Base-by-base conservation (phyloP, 768 basidiomycete genomes). In the Podaxis carcinomalis region DNA sequence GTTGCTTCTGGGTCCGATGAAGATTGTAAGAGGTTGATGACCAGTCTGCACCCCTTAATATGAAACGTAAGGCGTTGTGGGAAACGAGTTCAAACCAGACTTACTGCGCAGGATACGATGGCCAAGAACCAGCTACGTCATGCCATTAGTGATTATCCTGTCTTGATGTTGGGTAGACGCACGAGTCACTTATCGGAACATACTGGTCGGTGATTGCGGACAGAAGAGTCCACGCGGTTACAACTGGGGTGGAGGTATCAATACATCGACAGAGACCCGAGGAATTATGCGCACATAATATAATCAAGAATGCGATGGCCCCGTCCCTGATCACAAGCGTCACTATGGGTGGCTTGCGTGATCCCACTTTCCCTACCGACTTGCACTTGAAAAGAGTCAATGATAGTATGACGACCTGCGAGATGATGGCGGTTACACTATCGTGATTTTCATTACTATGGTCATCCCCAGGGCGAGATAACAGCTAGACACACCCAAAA, bases 271-370 rank as follows among this genome's bases (percentile, higher is more conserved):
- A 10, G 19, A 44, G 37, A 44, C 35, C 11, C 28, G 57, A 25
- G 25, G 4, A 23, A 54, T 4, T 6, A 16, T 0, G 51, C 72
- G 25, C 53, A 79, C 80, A 59, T 49, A 78, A 69, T 14, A 78
- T 55, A 9, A 72, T 32, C 25, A 72, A 27, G 60, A 74, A 78
- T 3, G 72, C 72, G 25, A 71, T 66, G 9, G 72, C 68, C 7
- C 77, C 74, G 63, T 81, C 78, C 46, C 72, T 70, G 55, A 78
- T 64, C 42, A 79, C 69, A 23, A 78, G 67, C 5, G 67, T 67
- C 28, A 75, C 63, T 3, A 79, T 65, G 4, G 75, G 77, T 1
- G 64, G 63, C 28, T 72, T 73, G 19, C 72, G 73, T 72, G 72
- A 74, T 5, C 74, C 74, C 1, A 61, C 61, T 40, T 68, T 68